Evolutionary conservation across 768 basidiomycete species (phyloP).

Genomic region (Boletus huronensis): DNA sequence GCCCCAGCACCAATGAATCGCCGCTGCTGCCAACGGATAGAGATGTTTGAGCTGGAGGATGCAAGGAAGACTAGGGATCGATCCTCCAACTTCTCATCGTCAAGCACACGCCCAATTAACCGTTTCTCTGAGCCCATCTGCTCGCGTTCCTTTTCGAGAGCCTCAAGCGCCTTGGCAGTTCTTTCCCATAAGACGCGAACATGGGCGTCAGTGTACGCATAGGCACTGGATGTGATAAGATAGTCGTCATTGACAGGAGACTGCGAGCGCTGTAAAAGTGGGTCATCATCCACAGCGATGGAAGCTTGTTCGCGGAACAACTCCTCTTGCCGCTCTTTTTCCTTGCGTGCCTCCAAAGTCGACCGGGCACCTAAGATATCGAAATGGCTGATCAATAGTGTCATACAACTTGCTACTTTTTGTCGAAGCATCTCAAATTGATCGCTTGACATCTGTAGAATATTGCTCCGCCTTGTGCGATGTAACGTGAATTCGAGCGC

Average conservation of each 20-base stretch:
- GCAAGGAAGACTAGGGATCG: slow-evolving; percentile 92
- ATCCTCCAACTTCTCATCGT: slow-evolving; percentile 92
- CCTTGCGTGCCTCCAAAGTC: slow-evolving; percentile 80
- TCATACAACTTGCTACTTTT: slow-evolving; percentile 95
- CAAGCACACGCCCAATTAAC: slow-evolving; percentile 85
- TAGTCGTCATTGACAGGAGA: slow-evolving; percentile 38
- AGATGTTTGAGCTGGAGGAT: slow-evolving; percentile 92
- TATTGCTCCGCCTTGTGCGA: slow-evolving; percentile 84
- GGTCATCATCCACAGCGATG: slow-evolving; percentile 42
- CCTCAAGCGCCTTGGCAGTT: slow-evolving; percentile 51
- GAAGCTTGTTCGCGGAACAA: slow-evolving; percentile 51
- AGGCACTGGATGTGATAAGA: slow-evolving; percentile 24
- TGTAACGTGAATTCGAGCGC: slow-evolving; percentile 90
- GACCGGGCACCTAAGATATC: slow-evolving; percentile 96
- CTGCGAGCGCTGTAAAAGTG: slow-evolving; percentile 43
- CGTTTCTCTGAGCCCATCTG: slow-evolving; percentile 65
- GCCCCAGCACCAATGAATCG: slow-evolving; percentile 98
- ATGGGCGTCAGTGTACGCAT: slow-evolving; percentile 56
- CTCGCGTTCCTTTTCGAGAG: slow-evolving; percentile 64
- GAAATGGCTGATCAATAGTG: slow-evolving; percentile 93
- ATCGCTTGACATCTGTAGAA: slow-evolving; percentile 80
- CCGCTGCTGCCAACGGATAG: slow-evolving; percentile 97
- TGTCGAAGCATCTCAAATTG: slow-evolving; percentile 89
- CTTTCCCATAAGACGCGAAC: slow-evolving; percentile 78
- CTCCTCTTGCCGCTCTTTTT: slow-evolving; percentile 82